A percentile compares a stretch with the other conserved stretches of the same genome.
phyloP scores from a whole-genome alignment of 2,329 filamentous ascomycete species.

The Sporothrix pseudoabietina region DNA sequence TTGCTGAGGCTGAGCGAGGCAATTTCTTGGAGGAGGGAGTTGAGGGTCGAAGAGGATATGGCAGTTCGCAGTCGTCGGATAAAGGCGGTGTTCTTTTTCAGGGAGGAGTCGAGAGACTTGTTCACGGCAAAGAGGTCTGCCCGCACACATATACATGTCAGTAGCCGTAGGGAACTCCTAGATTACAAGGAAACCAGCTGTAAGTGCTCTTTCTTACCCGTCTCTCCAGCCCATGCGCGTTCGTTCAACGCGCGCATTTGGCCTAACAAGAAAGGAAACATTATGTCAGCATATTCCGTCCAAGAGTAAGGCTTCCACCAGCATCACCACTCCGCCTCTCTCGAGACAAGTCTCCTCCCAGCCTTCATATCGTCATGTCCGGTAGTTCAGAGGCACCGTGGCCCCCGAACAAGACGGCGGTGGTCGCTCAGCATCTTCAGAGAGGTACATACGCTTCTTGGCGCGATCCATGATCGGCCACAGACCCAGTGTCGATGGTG shows the following conservation, averaged over 20 bases:
- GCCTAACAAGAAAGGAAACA: constrained; percentile 55
- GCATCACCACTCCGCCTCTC: not conserved
- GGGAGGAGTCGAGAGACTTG: constrained; percentile 83
- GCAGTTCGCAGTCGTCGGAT: constrained; percentile 94
- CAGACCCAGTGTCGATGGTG: constrained; percentile 30
- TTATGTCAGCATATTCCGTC: constrained; percentile 35
- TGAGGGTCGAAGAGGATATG: constrained; percentile 75
- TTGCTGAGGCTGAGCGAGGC: constrained; percentile 89
- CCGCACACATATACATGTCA: not conserved
- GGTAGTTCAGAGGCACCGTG: not conserved
- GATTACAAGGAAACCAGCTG: not conserved
- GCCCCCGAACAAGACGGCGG: no score
- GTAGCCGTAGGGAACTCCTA: not conserved
- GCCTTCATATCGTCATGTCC: not conserved
- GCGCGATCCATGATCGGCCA: constrained; percentile 63
- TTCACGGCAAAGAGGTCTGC: constrained; percentile 76
- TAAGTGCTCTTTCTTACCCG: constrained; percentile 56
- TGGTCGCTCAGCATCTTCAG: not conserved
- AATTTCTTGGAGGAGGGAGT: constrained; percentile 87
- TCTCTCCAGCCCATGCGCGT: constrained; percentile 85
- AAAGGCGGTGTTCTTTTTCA: constrained; percentile 98
- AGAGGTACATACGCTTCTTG: constrained; percentile 60
- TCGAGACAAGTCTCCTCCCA: not conserved
- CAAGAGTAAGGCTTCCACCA: constrained; percentile 1
- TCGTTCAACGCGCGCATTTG: constrained; percentile 88